Percentiles rank a stretch among this genome's conserved stretches.
These are phyloP conservation scores for Colletotrichum sp. DNA, from an alignment of 2,329 filamentous ascomycete species.

Conservation along the genomic window DNA sequence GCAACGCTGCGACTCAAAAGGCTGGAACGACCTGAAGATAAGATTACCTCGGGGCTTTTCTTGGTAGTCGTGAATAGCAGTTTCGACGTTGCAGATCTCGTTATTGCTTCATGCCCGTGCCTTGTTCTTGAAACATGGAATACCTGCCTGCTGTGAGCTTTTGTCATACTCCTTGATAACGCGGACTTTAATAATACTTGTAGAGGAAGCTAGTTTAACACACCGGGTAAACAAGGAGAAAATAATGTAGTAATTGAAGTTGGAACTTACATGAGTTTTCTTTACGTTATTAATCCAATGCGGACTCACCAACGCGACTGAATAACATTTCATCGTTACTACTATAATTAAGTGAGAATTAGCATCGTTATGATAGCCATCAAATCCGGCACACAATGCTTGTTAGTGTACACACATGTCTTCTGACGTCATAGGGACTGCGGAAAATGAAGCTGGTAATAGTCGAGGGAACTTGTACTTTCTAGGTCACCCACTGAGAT, in stretches of 20 bases:
- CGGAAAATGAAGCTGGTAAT: not conserved
- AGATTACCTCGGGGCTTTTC: not conserved
- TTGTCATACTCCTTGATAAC: not conserved
- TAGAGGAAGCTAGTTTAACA: not conserved
- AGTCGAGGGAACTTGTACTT: not conserved
- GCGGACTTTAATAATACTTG: not conserved
- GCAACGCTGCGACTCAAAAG: not conserved
- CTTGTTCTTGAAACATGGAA: rapidly evolving
- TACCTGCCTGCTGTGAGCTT: not conserved
- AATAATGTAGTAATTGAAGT: not conserved
- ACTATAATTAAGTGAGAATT: rapidly evolving
- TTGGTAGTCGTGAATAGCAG: rapidly evolving
- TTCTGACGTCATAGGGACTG: not conserved
- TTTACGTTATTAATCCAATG: not conserved
- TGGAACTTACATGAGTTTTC: not conserved
- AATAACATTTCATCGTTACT: not conserved
- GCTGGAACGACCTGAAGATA: not conserved
- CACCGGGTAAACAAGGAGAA: not conserved
- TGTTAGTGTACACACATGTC: not conserved
- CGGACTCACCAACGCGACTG: rapidly evolving
- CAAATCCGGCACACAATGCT: not conserved
- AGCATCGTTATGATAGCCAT: not conserved
- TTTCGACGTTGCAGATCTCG: not conserved
- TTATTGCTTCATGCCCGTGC: not conserved
- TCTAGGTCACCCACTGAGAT: rapidly evolving